phyloP scores from a whole-genome alignment of 495 filamentous ascomycete species.

The Daldinia decipiens region DNA sequence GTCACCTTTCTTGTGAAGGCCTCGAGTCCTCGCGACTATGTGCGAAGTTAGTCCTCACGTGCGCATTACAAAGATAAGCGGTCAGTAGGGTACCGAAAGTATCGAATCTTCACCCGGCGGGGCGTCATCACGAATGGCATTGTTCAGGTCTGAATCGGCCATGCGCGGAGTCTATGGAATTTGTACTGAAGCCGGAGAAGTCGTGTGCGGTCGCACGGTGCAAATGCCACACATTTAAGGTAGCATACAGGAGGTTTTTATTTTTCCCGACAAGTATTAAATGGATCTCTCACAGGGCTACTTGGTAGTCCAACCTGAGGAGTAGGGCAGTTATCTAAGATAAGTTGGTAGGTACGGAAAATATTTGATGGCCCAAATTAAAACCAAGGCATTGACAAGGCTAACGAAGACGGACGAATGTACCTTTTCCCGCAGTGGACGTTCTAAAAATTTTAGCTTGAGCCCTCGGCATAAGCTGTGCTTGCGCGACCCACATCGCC shows the following conservation, averaged over 20 bases:
- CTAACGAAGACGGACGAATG: conserved; percentile 19
- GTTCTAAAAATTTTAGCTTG: conserved; percentile 17
- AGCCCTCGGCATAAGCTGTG: conserved; percentile 6
- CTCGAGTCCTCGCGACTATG: conserved; percentile 85
- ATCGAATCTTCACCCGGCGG: conserved; percentile 60
- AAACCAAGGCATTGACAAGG: conserved; percentile 31
- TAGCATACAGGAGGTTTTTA: conserved; percentile 29
- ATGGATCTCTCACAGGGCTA: conserved; percentile 30
- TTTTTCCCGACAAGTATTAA: conserved; percentile 25
- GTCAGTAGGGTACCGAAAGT: conserved; percentile 58
- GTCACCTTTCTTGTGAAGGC: conserved; percentile 95
- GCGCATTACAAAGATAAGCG: conserved; percentile 14
- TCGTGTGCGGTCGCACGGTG: conserved; percentile 41
- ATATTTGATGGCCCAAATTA: conserved; percentile 28
- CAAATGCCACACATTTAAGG: conserved; percentile 40
- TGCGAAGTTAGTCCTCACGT: conserved; percentile 35
- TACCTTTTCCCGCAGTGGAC: conserved; percentile 11
- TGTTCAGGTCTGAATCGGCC: conserved; percentile 62
- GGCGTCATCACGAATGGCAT: conserved; percentile 62
- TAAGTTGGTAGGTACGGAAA: conserved; percentile 23
- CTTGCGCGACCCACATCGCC: conserved; percentile 21
- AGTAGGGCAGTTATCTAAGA: conserved; percentile 15
- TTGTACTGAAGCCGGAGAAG: conserved; percentile 33
- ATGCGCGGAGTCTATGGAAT: conserved; percentile 55
- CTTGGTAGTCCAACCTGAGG: conserved; percentile 30